phyloP scores from a whole-genome alignment of 495 filamentous ascomycete species.

The Aspergillus sparsus region DNA sequence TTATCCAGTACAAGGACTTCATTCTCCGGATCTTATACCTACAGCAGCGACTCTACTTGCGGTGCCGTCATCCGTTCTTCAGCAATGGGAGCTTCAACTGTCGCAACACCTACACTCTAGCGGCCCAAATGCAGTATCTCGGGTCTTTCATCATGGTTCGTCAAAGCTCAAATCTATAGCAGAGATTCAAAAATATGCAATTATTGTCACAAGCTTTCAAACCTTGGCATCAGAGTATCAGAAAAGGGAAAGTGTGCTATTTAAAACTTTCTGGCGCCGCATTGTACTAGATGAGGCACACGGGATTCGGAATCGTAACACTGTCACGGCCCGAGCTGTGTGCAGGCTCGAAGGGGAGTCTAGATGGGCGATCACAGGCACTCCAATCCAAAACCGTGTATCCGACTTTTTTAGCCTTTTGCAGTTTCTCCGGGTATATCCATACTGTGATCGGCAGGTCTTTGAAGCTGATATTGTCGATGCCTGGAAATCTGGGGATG shows the following conservation, averaged over 20 bases:
- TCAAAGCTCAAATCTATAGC: background rate
- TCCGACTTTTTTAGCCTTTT: background rate
- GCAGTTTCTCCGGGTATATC: background rate
- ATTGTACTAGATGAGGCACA: conserved; percentile 8
- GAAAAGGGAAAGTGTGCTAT: too few species aligned
- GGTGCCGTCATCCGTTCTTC: too few species aligned
- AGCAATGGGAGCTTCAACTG: too few species aligned
- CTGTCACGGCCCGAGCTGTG: background rate
- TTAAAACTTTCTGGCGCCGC: conserved; percentile 1
- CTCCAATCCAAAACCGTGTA: background rate
- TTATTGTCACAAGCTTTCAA: background rate
- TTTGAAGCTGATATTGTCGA: background rate
- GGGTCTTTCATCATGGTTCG: background rate
- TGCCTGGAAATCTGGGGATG: background rate
- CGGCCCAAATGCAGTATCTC: too few species aligned
- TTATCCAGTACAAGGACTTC: too few species aligned
- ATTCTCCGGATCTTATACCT: too few species aligned
- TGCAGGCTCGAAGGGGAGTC: background rate
- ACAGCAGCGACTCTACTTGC: too few species aligned
- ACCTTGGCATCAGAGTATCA: conserved; percentile 3
- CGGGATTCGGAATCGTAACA: background rate
- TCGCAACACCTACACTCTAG: too few species aligned
- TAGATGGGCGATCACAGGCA: background rate
- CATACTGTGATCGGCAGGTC: background rate
- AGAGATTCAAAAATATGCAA: background rate